Evolutionary conservation across 1,284 basidiomycete genomes (phyloP).

Genomic region (Phlebopus sp.): DNA sequence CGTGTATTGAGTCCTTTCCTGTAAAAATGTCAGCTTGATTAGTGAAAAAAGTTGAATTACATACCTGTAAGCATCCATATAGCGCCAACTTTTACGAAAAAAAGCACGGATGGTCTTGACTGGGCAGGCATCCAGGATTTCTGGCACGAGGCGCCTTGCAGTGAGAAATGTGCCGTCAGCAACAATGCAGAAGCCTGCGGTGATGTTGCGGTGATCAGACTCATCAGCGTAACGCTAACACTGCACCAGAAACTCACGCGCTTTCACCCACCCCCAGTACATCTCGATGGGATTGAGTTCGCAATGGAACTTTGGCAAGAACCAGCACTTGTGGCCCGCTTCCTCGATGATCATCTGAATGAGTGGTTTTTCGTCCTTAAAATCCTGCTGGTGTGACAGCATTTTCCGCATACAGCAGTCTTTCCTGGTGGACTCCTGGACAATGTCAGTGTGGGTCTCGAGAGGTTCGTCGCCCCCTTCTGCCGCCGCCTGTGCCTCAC

Average conservation of each 20-base stretch:
- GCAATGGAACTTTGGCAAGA: constrained; percentile 11
- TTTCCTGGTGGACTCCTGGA: not conserved
- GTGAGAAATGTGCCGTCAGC: no score
- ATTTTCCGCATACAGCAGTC: constrained; percentile 10
- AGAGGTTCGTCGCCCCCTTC: not conserved
- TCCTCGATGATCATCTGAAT: constrained; percentile 5
- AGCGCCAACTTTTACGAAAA: constrained; percentile 1
- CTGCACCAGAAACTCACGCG: no score
- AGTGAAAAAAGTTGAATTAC: not conserved
- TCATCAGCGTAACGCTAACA: no score
- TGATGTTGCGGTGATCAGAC: no score
- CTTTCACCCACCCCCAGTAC: constrained; percentile 18
- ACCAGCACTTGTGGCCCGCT: constrained; percentile 8
- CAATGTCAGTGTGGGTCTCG: not conserved
- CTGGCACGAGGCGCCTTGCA: no score
- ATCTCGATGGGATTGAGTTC: constrained; percentile 25
- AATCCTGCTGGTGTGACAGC: constrained; percentile 6
- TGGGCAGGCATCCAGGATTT: no score
- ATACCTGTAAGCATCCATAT: constrained; percentile 7
- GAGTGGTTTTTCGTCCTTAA: constrained; percentile 8
- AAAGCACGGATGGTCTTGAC: not conserved
- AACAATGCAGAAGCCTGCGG: no score
- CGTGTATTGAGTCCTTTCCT: not conserved
- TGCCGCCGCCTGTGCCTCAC: not conserved
- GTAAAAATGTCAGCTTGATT: not conserved